Base-by-base conservation (phyloP, 2,329 filamentous ascomycete genomes). In the Coniochaeta prunicola region DNA sequence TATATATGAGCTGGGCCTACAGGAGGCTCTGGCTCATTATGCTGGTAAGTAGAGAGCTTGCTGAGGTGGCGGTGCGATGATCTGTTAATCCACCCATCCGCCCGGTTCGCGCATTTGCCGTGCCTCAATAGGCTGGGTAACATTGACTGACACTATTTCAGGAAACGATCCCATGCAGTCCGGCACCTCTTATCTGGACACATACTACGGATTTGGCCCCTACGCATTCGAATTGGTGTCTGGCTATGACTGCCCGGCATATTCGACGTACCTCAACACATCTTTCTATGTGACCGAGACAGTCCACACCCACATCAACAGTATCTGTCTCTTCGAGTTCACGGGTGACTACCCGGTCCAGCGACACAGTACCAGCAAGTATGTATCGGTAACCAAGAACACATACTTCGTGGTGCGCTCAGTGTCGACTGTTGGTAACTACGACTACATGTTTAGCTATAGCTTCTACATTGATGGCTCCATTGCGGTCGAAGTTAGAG, bases 311-410 rank as follows among this genome's bases (percentile, higher is more conserved):
- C 77, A 82, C 57, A 68, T 71, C 1, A 75, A 80, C 65, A 77
- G 75, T 59, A 76, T 86, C 45, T 87, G 83, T 63, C 59, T 84
- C 30, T 84, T 84, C 60, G 82, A 85, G 65, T 75, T 72, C 57
- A 77, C 77, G 17, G 69, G 77, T 0, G 77, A 77, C 45, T 78
- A 75, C 63, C 75, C 80, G 1, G 74, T 84, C 1, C 74, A 76
- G 56, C 73, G 82, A 0, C 82, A 84, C 65, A 74, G 70, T 17
- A 72, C 74, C 0, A 60, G 61, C 17, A 68, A 68, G 5, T 74
- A 78, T 59, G 74, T 78, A 1, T 71, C 72, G 2, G 74, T 74
- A 1, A 77, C 77, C 15, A 79, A 80, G 65, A 81, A 79, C 60
- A 74, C 72, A 1, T 72, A 75, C 31, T 76, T 83, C 42, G 71